Percentiles rank a stretch among this genome's conserved stretches.
Evolutionary conservation across 2,329 filamentous ascomycete species (phyloP).

Genomic region (Penicillium sp.): DNA sequence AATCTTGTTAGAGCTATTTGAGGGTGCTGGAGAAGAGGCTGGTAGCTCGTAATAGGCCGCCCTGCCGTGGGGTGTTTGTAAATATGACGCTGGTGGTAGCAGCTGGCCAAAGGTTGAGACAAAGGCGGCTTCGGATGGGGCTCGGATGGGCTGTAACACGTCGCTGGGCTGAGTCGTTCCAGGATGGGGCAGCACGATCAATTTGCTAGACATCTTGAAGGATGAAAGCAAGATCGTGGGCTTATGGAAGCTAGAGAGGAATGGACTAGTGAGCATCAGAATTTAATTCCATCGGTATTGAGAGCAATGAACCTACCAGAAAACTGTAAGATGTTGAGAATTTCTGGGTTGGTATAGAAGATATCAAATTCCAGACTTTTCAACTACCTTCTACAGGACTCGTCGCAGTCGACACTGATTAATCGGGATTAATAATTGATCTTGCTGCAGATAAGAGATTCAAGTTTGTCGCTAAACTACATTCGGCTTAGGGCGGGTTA

Average conservation of each 20-base stretch:
- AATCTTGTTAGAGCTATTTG: slow-evolving; percentile 1
- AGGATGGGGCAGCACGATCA: slow-evolving; percentile 30
- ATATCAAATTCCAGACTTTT: not conserved
- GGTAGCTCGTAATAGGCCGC: slow-evolving; percentile 31
- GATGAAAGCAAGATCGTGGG: not conserved
- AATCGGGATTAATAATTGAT: not conserved
- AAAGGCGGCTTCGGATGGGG: slow-evolving; percentile 34
- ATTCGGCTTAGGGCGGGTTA: not conserved
- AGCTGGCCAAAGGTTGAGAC: slow-evolving; percentile 31
- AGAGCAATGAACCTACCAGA: not conserved
- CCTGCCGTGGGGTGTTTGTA: slow-evolving; percentile 26
- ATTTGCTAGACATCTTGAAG: slow-evolving; percentile 20
- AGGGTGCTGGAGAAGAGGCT: not conserved
- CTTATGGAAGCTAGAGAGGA: not conserved
- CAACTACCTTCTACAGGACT: not conserved
- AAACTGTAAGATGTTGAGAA: too few relatives aligned
- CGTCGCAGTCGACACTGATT: not conserved
- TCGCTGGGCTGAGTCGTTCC: slow-evolving; percentile 11
- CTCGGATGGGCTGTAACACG: slow-evolving; percentile 22
- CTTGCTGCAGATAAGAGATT: not conserved
- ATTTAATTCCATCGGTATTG: not conserved
- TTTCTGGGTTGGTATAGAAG: not conserved
- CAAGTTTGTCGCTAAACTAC: not conserved
- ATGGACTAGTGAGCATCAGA: not conserved
- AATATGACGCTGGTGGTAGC: slow-evolving; percentile 31